Conservation (phyloP, 495 filamentous ascomycete genomes). For the Penicillium bovifimosum region DNA sequence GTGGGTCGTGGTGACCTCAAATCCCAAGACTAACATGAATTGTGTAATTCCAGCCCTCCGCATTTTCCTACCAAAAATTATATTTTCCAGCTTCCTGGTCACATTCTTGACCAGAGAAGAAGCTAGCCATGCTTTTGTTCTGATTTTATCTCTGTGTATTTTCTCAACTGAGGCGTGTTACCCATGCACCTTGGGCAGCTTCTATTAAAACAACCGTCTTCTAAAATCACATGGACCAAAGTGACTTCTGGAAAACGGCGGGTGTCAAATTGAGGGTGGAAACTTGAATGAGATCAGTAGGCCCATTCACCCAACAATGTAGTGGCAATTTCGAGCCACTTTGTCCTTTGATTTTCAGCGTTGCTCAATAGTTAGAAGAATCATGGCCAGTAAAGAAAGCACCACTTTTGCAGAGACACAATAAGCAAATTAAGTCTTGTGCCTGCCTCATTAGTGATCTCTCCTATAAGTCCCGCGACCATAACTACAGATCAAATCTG, state of each 20-base stretch:
- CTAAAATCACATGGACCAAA: neutral
- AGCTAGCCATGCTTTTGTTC: neutral
- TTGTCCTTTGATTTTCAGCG: neutral
- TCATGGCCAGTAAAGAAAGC: neutral
- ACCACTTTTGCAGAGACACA: neutral
- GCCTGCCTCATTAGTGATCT: neutral
- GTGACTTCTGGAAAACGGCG: neutral
- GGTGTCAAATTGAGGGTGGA: neutral
- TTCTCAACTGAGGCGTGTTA: neutral
- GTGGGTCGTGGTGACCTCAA: too few species aligned
- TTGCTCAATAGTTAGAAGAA: neutral
- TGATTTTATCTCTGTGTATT: neutral
- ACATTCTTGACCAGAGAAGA: neutral
- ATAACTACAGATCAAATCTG: neutral
- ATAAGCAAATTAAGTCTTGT: neutral
- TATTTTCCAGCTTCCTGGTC: neutral
- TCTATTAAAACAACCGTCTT: neutral
- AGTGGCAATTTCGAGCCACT: neutral
- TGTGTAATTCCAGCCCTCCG: neutral
- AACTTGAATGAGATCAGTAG: neutral
- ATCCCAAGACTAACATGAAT: neutral
- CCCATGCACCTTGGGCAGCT: neutral
- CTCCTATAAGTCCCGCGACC: neutral
- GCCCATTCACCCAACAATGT: neutral
- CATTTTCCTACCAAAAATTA: neutral